Base-by-base conservation (phyloP, 2,329 filamentous ascomycete species). In the Xylaria sp. region DNA sequence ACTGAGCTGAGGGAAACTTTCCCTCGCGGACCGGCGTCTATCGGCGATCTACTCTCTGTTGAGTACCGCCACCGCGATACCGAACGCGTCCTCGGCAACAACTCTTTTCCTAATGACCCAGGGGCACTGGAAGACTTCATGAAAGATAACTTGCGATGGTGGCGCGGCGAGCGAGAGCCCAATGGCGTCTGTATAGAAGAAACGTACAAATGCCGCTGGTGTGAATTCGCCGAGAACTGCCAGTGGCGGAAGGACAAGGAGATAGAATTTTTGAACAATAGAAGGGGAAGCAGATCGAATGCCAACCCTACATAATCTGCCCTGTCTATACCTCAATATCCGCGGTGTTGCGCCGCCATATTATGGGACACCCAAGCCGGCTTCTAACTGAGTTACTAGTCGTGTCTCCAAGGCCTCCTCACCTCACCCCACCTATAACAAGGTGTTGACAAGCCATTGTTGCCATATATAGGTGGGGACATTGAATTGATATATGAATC, bases 201-300 rank as follows among this genome's bases (percentile, higher is more conserved):
- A 74, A 92, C 93, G 0, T 97, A 91, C 81, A 98, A 97, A 79
- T 98, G 95, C 78, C 83, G 89, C 23, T 88, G 86, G 28, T 98
- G 95, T 76, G 93, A 97, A 72, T 97, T 97, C 79, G 88, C 86
- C 0, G 90, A 93, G 2, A 85, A 83, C 1, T 98, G 95, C 78
- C 85, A 87, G 13, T 98, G 95, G 95, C 85, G 94, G 44, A 84
- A 86, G 73, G 84, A 84, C 11, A 90, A 92, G 79, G 88, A 94
- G 63, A 85, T 88, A 68, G 88, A 92, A 76, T 72, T 74, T 31
- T 49, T 76, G 40, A 70, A 61, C 38, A 73, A 71, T 59, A 75
- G 70, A 57, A 67, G 65, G 33, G 66, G 49, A n/a, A 36, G 33
- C 6, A 64, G 56, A 40, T n/a, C 61, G 9, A 49, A n/a, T 31